Conservation (phyloP, 805 yeast genomes). For the Ogataea neopini region DNA sequence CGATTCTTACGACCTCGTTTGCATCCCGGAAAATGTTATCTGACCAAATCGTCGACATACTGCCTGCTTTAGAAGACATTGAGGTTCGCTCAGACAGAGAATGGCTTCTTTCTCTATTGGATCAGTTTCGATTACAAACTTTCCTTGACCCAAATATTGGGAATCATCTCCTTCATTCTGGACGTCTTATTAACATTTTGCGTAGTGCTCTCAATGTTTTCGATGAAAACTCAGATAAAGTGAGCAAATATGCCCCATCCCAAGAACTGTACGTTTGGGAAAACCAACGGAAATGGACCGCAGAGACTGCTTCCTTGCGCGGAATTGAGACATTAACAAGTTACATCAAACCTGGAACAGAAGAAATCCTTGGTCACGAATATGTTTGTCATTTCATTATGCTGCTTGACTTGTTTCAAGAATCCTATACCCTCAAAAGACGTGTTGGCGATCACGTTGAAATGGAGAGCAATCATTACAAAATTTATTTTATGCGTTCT, state of each 20-base stretch:
- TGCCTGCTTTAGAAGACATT: slow-evolving; percentile 50
- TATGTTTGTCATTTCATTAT: slow-evolving; percentile 42
- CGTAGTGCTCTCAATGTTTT: slow-evolving; percentile 30
- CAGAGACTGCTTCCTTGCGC: slow-evolving; percentile 17
- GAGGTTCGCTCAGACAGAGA: slow-evolving; percentile 51
- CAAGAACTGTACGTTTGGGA: slow-evolving; percentile 16
- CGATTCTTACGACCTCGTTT: slow-evolving; percentile 55
- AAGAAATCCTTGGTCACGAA: slow-evolving; percentile 21
- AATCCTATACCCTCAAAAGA: slow-evolving; percentile 54
- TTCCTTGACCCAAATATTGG: slow-evolving; percentile 37
- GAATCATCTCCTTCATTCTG: slow-evolving; percentile 41
- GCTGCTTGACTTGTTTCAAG: slow-evolving; percentile 57
- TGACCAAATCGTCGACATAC: slow-evolving; percentile 53
- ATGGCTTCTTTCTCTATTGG: slow-evolving; percentile 40
- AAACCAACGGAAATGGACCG: slow-evolving; percentile 10
- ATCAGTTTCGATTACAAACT: slow-evolving; percentile 34
- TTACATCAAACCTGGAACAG: slow-evolving; percentile 29
- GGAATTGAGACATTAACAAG: slow-evolving; percentile 27
- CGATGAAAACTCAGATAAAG: slow-evolving; percentile 5
- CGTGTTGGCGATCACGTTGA: slow-evolving; percentile 71
- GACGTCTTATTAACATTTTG: slow-evolving; percentile 44
- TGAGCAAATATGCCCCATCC: slow-evolving; percentile 14
- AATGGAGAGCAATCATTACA: slow-evolving; percentile 52
- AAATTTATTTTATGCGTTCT: slow-evolving; percentile 46
- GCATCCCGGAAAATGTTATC: slow-evolving; percentile 49